These are phyloP conservation scores for Lactuca sativa DNA, from an alignment of 129 eudicot genomes.

Conservation along the genomic window DNA sequence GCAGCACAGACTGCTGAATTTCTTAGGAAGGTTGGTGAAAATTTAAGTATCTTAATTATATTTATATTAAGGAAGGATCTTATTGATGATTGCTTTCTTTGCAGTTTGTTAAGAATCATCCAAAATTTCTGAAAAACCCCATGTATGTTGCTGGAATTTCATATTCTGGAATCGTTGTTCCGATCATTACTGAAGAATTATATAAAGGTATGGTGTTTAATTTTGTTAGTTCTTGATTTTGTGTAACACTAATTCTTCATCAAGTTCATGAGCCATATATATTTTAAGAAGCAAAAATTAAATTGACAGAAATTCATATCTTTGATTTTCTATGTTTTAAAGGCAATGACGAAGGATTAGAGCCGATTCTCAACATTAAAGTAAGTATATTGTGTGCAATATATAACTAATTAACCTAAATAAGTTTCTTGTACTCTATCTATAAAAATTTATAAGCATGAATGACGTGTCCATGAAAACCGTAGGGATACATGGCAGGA, in stretches of 20 bases:
- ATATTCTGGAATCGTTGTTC: conserved; percentile 13
- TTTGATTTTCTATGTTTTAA: background rate
- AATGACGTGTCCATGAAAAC: background rate
- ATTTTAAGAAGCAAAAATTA: no score
- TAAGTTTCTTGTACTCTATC: no score
- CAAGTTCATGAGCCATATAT: no score
- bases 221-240: background rate
- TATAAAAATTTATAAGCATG: no score
- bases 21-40: conserved; percentile 34
- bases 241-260: no score
- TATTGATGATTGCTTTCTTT: no score
- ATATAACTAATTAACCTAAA: no score
- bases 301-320: no score
- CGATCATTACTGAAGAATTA: conserved; percentile 19
- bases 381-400: background rate
- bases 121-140: conserved; percentile 21
- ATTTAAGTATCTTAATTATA: background rate
- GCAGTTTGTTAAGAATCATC: conserved; percentile 25
- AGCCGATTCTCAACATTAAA: conserved; percentile 21
- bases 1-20: conserved; percentile 34
- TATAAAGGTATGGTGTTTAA: conserved; percentile 15
- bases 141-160: conserved; percentile 26
- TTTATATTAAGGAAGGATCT: background rate
- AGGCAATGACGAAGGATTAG: conserved; percentile 27
- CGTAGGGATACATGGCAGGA: conserved; percentile 37